Conservation (phyloP, 805 yeast genomes). For the Grigorovia jiainica region DNA sequence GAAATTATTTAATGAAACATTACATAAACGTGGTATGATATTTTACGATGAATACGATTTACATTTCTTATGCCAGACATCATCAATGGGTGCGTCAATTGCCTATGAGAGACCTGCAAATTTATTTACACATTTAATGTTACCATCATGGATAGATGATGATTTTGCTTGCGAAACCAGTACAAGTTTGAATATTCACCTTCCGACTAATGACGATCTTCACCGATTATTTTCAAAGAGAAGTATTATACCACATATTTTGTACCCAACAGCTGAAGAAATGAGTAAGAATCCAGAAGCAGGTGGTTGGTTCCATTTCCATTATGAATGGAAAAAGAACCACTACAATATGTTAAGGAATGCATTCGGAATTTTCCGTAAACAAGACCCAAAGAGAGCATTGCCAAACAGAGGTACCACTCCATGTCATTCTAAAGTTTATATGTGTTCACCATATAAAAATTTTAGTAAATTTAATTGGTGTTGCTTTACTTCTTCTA, state of each 20-base stretch:
- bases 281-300: conserved; percentile 13
- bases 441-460: conserved; percentile 32
- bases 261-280: conserved; percentile 24
- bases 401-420: conserved; percentile 7
- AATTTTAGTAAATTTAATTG: conserved; percentile 37
- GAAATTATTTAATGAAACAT: conserved; percentile 8
- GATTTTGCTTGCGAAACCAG: background rate
- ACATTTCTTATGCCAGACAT: conserved; percentile 29
- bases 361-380: conserved; percentile 14
- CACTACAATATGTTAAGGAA: conserved; percentile 14
- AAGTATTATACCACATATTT: conserved; percentile 14
- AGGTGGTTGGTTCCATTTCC: conserved; percentile 26
- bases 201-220: background rate
- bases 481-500: conserved; percentile 67
- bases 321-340: conserved; percentile 8
- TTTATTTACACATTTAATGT: conserved; percentile 19
- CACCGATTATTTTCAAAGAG: background rate
- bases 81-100: conserved; percentile 24
- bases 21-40: background rate
- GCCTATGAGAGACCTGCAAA: conserved; percentile 10
- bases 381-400: conserved; percentile 11
- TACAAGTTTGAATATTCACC: too few relatives aligned
- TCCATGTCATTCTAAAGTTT: conserved; percentile 64
- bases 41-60: background rate
- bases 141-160: conserved; percentile 9